Evolutionary conservation across 768 basidiomycete genomes (phyloP).

Genomic region (Podaxis mareebaensis): DNA sequence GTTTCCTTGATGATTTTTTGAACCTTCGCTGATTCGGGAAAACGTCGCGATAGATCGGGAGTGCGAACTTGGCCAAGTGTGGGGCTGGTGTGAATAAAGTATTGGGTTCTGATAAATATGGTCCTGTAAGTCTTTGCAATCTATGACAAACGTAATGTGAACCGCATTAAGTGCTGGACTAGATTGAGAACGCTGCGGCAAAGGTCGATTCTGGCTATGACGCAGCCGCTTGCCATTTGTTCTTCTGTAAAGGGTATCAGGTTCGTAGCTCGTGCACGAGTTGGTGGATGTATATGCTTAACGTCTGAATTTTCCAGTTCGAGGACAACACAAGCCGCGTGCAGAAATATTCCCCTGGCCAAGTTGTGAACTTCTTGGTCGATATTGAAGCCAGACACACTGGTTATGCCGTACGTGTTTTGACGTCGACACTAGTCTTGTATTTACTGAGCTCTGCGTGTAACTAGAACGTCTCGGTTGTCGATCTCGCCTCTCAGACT

Average conservation of each 20-base stretch:
- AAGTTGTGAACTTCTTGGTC: conserved; percentile 30
- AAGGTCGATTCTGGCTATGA: conserved; percentile 31
- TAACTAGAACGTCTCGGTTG: conserved; percentile 32
- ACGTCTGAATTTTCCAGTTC: conserved; percentile 18
- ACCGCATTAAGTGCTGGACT: background rate
- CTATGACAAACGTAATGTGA: background rate
- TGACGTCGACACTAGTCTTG: too few species aligned
- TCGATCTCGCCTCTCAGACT: conserved; percentile 30
- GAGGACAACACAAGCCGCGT: conserved; percentile 33
- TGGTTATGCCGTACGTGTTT: conserved; percentile 30
- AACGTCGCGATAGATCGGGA: conserved; percentile 27
- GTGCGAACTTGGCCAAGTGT: conserved; percentile 31
- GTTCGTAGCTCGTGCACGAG: conserved; percentile 13
- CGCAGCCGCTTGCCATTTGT: conserved; percentile 33
- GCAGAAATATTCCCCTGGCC: conserved; percentile 28
- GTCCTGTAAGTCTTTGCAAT: conserved; percentile 27
- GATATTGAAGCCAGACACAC: conserved; percentile 37
- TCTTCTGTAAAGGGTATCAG: conserved; percentile 35
- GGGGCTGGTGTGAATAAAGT: conserved; percentile 29
- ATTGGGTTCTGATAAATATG: conserved; percentile 30
- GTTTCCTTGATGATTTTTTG: background rate
- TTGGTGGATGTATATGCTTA: background rate
- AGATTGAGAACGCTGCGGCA: conserved; percentile 34
- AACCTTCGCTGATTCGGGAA: background rate
- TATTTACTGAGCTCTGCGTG: background rate